Base-by-base conservation (phyloP, 768 basidiomycete genomes). In the Hygrocybe punicea region DNA sequence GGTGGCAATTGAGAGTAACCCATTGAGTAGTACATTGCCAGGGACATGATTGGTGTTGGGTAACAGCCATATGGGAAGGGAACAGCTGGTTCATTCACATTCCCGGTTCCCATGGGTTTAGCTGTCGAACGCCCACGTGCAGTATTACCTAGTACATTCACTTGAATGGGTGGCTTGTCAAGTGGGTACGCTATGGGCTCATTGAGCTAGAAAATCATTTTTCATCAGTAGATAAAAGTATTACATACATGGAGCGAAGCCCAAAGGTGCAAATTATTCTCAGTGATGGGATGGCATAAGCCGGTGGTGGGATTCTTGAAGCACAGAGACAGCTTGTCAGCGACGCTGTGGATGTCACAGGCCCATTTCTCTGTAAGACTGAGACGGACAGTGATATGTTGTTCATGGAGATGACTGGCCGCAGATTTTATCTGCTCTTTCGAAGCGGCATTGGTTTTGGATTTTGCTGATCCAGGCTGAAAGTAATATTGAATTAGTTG, bases 221-320 rank as follows among this genome's bases (percentile, higher is more conserved):
- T n/a, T n/a, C 2, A 16, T 24, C 5, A 36, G 23, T 25, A 6
- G 6, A 42, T 10, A 25, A 9, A 24, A 49, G 14, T n/a, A 37
- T 29, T 21, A 39, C 35, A 11, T 50, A 57, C 48, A 50, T 37
- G 56, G 25, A 57, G 21, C 34, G 47, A 35, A 16, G 47, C 46
- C 55, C 55, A 57, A 21, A 50, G 34, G 17, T 51, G 34, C 29
- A 57, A 14, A 35, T 57, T 57, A 35, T 50, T 49, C 55, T 57
- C 48, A 17, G 55, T 57, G 40, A 51, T 40, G 6, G 48, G 55
- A 39, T 50, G 50, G 47, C 55, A 57, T 23, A 57, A 14, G 6
- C 48, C 47, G 7, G 35, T 34, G 23, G 37, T 47, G 19, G 48
- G 48, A 25, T 51, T 50, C 23, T 57, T 57, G 34, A 34, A 57